Base-by-base conservation (phyloP, 176 grass and related monocot species). In the Carex littledalei region DNA sequence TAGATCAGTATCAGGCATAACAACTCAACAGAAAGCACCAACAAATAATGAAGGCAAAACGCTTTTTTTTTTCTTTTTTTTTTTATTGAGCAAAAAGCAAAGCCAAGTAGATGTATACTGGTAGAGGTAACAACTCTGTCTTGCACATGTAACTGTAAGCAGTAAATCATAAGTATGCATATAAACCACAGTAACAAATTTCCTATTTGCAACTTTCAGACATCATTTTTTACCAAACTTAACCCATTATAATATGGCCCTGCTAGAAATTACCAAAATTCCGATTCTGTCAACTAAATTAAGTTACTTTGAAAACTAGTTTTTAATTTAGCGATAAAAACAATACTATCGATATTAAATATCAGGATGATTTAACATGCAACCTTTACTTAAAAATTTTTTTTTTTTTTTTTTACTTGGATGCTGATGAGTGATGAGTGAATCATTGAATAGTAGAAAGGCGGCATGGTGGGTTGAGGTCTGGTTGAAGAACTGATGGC, bases 21-120 rank as follows among this genome's bases (percentile, higher is more conserved):
- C 47, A 54, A 77, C 74, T 14, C 20, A 78, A 78, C 47, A 78
- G n/a, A 54, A 31, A 34, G 13, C 74, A 78, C 74, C 50, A 78
- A 56, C 0, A 77, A 55, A 77, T 31, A 11, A 77, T 22, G 14
- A 54, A 54, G 3, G 0, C 3, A 56, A 77, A 32, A 22, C 8
- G 12, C 1, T 21, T 13, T 2, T 9, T 7, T 72, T 20, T n/a
- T 21, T 26, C 0, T 24, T 24, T 0, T 24, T 24, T 41, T 43
- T 2, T 2, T 31, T 32, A 18, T 55, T 34, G 2, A 56, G 49
- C 26, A 8, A 13, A 32, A 78, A 55, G 50, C 50, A 34, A 50
- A 74, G n/a, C 41, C 43, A 22, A 50, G 14, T 57, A 6, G 1
- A 78, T 56, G 49, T 50, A n/a, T 78, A 16, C 74, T 78, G 74